Percentiles rank a stretch among this genome's conserved stretches.
Evolutionary conservation across 805 yeast species (phyloP).

Genomic region (Schizosaccharomyces octosporus): DNA sequence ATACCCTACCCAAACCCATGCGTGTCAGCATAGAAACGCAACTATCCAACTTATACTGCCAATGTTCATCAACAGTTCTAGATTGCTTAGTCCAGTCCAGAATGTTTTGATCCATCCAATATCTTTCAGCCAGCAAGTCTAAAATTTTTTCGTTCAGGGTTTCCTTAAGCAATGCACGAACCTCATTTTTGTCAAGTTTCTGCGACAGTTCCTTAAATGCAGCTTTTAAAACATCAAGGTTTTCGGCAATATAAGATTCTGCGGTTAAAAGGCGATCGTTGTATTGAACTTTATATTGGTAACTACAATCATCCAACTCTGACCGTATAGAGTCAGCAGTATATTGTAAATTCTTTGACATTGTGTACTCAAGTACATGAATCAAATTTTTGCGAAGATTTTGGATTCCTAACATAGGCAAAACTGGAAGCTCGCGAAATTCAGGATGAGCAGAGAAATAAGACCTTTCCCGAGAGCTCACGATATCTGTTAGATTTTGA

Average conservation of each 20-base stretch:
- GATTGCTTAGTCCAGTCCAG: constrained; percentile 34
- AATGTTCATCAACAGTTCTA: constrained; percentile 38
- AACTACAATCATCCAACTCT: constrained; percentile 80
- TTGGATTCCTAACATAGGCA: constrained; percentile 37
- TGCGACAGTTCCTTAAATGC: constrained; percentile 71
- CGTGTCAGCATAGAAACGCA: constrained; percentile 69
- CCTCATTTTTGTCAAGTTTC: constrained; percentile 58
- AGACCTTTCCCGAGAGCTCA: constrained; percentile 22
- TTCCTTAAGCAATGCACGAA: constrained; percentile 50
- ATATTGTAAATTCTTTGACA: constrained; percentile 73
- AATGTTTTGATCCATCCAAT: constrained; percentile 34
- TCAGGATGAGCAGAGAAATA: constrained; percentile 43
- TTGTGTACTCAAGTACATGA: constrained; percentile 65
- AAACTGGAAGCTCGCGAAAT: constrained; percentile 14
- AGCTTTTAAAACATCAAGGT: constrained; percentile 63
- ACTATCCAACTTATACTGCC: constrained; percentile 72
- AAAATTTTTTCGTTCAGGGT: constrained; percentile 75
- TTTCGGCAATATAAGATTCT: constrained; percentile 76
- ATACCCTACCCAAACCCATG: constrained; percentile 74
- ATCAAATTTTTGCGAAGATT: constrained; percentile 56
- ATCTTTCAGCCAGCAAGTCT: constrained; percentile 66
- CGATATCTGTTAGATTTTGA: constrained; percentile 31
- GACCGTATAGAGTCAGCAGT: constrained; percentile 65
- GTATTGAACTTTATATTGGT: constrained; percentile 84
- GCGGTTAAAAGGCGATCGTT: constrained; percentile 87